Evolutionary conservation across 306 rosid species (phyloP).

Genomic region (Morella rubra): DNA sequence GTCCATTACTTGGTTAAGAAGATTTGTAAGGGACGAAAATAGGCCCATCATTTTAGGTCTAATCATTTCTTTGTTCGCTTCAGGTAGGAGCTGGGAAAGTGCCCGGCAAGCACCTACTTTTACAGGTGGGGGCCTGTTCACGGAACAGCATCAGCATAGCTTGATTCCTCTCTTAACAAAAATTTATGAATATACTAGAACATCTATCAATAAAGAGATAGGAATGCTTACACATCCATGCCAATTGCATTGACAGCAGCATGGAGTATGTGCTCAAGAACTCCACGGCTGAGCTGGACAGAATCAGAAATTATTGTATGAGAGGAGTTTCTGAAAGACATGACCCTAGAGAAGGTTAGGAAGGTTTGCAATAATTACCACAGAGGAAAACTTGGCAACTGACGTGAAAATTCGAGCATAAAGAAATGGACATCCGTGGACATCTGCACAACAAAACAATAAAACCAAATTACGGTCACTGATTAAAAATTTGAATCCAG

Average conservation of each 20-base stretch:
- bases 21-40: slow-evolving; percentile 77
- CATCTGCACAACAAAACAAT: slow-evolving; percentile 53
- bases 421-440: slow-evolving; percentile 75
- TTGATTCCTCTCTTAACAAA: background rate
- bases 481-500: slow-evolving; percentile 22
- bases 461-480: slow-evolving; percentile 1
- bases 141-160: slow-evolving; percentile 13
- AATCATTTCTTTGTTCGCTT: slow-evolving; percentile 59
- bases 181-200: background rate
- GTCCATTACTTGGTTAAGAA: slow-evolving; percentile 68
- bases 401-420: slow-evolving; percentile 81
- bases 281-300: slow-evolving; percentile 59
- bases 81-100: slow-evolving; percentile 83
- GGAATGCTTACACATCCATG: slow-evolving; percentile 66
- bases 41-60: slow-evolving; percentile 68
- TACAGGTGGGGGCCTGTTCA: slow-evolving; percentile 79
- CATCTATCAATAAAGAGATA: slow-evolving; percentile 23
- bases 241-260: slow-evolving; percentile 78
- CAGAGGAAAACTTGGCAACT: slow-evolving; percentile 77
- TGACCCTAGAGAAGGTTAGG: slow-evolving; percentile 8
- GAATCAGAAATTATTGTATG: slow-evolving; percentile 25
- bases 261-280: slow-evolving; percentile 61
- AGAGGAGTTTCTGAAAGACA: slow-evolving; percentile 1
- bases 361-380: slow-evolving; percentile 49
- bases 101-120: slow-evolving; percentile 96